These are phyloP conservation scores for Tympanopsis confertula DNA, from an alignment of 2,329 filamentous ascomycete genomes.

Conservation along the genomic window DNA sequence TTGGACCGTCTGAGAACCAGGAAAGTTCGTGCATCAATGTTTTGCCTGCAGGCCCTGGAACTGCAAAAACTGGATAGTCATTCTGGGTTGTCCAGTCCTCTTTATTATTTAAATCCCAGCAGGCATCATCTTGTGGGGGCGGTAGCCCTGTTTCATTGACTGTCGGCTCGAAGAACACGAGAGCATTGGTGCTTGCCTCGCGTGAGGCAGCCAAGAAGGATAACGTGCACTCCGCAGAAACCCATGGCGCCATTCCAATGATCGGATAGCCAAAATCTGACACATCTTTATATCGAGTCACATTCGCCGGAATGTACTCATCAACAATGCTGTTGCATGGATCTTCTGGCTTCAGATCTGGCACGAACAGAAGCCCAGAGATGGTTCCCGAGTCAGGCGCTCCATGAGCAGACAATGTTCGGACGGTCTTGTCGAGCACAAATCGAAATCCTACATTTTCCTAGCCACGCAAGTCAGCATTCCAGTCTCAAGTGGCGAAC, in stretches of 20 bases:
- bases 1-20: conserved; percentile 39
- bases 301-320: conserved; percentile 36
- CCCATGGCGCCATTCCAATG: conserved; percentile 48
- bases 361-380: conserved; percentile 45
- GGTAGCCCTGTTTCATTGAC: conserved; percentile 21
- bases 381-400: conserved; percentile 29
- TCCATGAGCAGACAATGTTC: conserved; percentile 41
- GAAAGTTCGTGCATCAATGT: conserved; percentile 35
- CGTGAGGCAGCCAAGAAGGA: conserved; percentile 38
- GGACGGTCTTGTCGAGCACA: conserved; percentile 29
- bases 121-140: conserved; percentile 30
- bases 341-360: conserved; percentile 27
- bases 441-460: conserved; percentile 7
- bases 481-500: background rate
- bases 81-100: conserved; percentile 39
- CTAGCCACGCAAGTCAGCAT: background rate
- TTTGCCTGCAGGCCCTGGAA: conserved; percentile 33
- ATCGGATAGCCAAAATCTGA: conserved; percentile 26
- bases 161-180: background rate
- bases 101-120: conserved; percentile 40
- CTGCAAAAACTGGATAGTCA: conserved; percentile 43
- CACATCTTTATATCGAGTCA: conserved; percentile 36
- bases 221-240: conserved; percentile 35
- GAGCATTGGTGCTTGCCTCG: conserved; percentile 17
- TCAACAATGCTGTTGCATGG: conserved; percentile 31